Evolutionary conservation across 148 eudicot species (phyloP).

Genomic region (Linanthus parryae): DNA sequence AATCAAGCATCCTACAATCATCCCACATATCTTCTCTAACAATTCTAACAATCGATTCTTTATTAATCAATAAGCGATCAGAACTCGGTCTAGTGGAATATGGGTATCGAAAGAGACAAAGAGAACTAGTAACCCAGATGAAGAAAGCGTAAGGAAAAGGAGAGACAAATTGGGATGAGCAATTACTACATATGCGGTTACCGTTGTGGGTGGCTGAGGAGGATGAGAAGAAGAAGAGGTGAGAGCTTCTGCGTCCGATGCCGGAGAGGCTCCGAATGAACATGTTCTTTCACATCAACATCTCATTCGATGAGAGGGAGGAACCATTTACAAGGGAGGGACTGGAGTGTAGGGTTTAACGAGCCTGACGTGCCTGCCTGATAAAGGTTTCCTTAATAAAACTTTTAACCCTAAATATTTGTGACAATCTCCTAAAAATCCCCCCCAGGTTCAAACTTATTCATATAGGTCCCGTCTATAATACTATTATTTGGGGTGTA

Average conservation of each 20-base stretch:
- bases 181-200: slow-evolving; percentile 13
- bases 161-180: slow-evolving; percentile 19
- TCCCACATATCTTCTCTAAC: slow-evolving; percentile 54
- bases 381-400: no score
- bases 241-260: slow-evolving; percentile 35
- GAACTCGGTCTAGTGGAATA: slow-evolving; percentile 24
- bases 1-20: slow-evolving; percentile 42
- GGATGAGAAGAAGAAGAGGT: slow-evolving; percentile 28
- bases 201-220: slow-evolving; percentile 16
- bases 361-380: no score
- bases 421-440: no score
- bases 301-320: no score
- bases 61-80: no score
- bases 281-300: no score
- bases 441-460: no score
- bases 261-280: slow-evolving; percentile 43
- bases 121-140: slow-evolving; percentile 35
- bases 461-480: no score
- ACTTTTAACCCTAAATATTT: no score
- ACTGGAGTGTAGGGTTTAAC: no score
- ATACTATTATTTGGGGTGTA: no score
- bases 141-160: slow-evolving; percentile 35
- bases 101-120: slow-evolving; percentile 31
- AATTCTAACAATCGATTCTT: slow-evolving; percentile 31
- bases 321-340: no score